These are phyloP conservation scores for Trametes hirsuta DNA, from an alignment of 1,284 basidiomycete genomes.

Conservation along the genomic window DNA sequence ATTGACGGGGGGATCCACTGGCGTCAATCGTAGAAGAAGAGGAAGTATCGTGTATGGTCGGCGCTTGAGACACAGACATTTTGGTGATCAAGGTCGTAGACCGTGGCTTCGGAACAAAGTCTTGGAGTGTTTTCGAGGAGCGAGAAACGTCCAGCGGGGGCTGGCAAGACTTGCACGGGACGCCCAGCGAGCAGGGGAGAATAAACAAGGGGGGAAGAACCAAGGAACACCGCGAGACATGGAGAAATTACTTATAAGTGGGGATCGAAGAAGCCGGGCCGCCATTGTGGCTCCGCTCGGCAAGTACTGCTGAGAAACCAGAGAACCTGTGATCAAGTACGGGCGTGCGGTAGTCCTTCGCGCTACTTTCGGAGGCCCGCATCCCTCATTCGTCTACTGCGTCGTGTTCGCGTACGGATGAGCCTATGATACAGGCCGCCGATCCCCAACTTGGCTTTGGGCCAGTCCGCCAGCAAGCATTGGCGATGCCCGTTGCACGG, in stretches of 20 bases:
- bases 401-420: too few species aligned
- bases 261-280: background rate
- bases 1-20: background rate
- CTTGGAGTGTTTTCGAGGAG: background rate
- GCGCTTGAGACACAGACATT: background rate
- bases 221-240: background rate
- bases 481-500: too few species aligned
- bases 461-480: too few species aligned
- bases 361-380: background rate
- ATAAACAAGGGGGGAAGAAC: background rate
- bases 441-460: too few species aligned
- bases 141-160: background rate
- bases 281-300: background rate
- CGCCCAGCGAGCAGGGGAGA: background rate
- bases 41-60: background rate
- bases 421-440: too few species aligned
- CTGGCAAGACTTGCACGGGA: background rate
- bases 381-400: too few species aligned
- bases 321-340: background rate
- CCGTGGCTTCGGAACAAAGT: background rate
- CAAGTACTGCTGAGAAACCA: background rate
- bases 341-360: background rate
- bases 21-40: constrained; percentile 8
- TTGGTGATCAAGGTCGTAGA: background rate
- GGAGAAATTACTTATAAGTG: background rate